Evolutionary conservation across 2,329 filamentous ascomycete genomes (phyloP).

Genomic region (Penicillium sp.): DNA sequence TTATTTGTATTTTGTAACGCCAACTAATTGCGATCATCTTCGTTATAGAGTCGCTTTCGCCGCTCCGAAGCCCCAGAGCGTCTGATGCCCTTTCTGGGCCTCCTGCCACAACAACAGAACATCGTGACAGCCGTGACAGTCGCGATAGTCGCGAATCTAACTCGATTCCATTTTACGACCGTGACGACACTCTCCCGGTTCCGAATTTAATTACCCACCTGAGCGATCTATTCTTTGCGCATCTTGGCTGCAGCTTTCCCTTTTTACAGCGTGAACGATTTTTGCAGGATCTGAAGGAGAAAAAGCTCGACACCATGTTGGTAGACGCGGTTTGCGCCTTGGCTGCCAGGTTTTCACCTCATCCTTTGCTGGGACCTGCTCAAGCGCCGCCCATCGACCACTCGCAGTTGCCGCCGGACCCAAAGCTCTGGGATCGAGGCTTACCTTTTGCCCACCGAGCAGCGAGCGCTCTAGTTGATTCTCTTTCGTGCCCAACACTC

Average conservation of each 20-base stretch:
- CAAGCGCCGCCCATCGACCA: conserved; percentile 53
- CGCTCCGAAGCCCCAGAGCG: conserved; percentile 35
- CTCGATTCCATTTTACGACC: conserved; percentile 70
- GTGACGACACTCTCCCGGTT: conserved; percentile 66
- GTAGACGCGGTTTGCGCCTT: conserved; percentile 84
- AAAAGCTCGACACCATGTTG: conserved; percentile 76
- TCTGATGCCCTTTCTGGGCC: conserved; percentile 19
- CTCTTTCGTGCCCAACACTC: conserved; percentile 77
- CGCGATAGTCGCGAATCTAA: conserved; percentile 35
- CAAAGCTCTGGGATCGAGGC: conserved; percentile 64
- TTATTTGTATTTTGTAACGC: neutral
- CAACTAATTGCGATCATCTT: neutral
- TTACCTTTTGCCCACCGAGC: conserved; percentile 77
- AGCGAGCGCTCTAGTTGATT: conserved; percentile 78
- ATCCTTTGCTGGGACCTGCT: conserved; percentile 51
- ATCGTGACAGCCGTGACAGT: conserved; percentile 29
- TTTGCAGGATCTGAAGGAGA: conserved; percentile 72
- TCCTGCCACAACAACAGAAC: conserved; percentile 23
- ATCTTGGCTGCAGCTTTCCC: conserved; percentile 81
- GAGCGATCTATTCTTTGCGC: conserved; percentile 75
- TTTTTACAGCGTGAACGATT: conserved; percentile 75
- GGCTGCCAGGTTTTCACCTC: conserved; percentile 73
- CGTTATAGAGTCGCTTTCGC: conserved; percentile 35
- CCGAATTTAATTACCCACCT: conserved; percentile 73
- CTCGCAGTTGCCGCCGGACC: conserved; percentile 30